Percentiles rank a stretch among this genome's conserved stretches.
phyloP scores from a whole-genome alignment of 371 early-diverging fungal species.

The Actinomortierella wolfii region DNA sequence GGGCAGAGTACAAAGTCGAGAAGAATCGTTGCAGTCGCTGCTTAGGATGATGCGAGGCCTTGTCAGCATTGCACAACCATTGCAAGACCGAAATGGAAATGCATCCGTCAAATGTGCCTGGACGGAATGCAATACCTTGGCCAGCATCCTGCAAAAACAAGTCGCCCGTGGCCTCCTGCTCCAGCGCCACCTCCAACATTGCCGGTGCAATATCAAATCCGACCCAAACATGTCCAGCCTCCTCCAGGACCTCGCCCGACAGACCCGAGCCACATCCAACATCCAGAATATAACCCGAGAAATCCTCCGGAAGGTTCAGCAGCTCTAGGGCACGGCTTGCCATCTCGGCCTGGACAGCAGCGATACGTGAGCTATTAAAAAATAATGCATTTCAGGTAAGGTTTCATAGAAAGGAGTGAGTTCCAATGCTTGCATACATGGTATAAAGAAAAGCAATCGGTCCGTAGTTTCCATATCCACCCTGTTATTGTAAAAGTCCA shows the following conservation, averaged over 20 bases:
- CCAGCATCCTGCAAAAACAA: conserved; percentile 97
- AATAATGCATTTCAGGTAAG: neutral
- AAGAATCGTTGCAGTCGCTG: conserved; percentile 92
- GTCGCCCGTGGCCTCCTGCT: conserved; percentile 90
- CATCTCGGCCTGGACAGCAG: conserved; percentile 94
- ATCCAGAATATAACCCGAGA: conserved; percentile 85
- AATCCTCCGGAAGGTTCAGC: conserved; percentile 79
- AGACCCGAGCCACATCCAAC: conserved; percentile 98
- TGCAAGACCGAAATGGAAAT: conserved; percentile 96
- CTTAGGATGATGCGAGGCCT: conserved; percentile 80
- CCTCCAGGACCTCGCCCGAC: conserved; percentile 94
- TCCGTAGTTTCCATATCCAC: no score
- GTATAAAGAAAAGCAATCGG: neutral
- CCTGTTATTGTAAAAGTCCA: neutral
- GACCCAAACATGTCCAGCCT: conserved; percentile 94
- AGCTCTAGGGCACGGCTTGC: conserved; percentile 91
- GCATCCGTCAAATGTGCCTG: conserved; percentile 98
- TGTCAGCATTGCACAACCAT: conserved; percentile 99
- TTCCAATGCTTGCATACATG: neutral
- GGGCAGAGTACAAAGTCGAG: conserved; percentile 86
- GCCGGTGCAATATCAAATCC: conserved; percentile 95
- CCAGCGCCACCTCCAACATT: conserved; percentile 90
- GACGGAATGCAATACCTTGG: conserved; percentile 93
- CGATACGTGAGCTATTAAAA: conserved; percentile 80
- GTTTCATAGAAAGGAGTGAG: neutral